Percentiles rank a stretch among this genome's conserved stretches.
Conservation (phyloP, 257 asterid genomes). For the Voacanga thouarsii region DNA sequence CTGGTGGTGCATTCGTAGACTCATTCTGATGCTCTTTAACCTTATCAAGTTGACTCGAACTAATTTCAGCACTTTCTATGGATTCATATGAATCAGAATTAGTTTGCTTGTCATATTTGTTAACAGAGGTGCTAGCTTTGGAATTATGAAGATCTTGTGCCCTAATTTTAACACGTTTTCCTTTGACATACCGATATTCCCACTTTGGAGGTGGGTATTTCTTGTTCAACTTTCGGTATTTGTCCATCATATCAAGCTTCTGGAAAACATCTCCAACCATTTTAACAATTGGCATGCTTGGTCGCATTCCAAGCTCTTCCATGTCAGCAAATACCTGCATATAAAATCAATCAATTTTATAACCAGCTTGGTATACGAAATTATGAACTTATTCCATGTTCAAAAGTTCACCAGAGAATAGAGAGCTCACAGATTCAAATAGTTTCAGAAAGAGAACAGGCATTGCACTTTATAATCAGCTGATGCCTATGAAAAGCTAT, state of each 20-base stretch:
- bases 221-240: conserved; percentile 54
- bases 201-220: conserved; percentile 85
- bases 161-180: conserved; percentile 71
- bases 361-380: not conserved
- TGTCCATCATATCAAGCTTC: conserved; percentile 76
- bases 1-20: not conserved
- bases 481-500: not conserved
- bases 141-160: conserved; percentile 28
- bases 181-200: conserved; percentile 74
- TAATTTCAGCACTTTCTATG: conserved; percentile 29
- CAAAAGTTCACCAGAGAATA: not conserved
- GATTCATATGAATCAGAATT: conserved; percentile 23
- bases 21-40: conserved; percentile 13
- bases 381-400: not conserved
- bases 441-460: not conserved
- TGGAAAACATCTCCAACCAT: conserved; percentile 76
- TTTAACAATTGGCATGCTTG: conserved; percentile 50
- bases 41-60: conserved; percentile 17
- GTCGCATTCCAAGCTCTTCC: conserved; percentile 89
- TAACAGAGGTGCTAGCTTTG: conserved; percentile 9
- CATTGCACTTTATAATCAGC: not conserved
- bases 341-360: not conserved
- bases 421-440: not conserved
- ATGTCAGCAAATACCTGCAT: conserved; percentile 84
- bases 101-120: conserved; percentile 24